Conservation (phyloP, 768 basidiomycete species). For the Sistotremastrum suecicum region DNA sequence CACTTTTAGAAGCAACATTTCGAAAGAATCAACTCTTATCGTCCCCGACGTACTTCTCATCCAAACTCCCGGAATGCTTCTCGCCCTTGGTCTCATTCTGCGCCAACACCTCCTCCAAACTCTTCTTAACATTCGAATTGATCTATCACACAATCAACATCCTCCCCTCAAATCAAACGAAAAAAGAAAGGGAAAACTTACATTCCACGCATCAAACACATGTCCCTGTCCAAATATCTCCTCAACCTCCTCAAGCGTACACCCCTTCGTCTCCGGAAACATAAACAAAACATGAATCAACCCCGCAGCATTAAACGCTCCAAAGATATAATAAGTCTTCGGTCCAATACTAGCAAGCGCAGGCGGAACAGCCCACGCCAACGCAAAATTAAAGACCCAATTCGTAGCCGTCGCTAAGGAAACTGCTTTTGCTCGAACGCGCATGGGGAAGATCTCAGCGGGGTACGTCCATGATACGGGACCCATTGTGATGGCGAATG, state of each 20-base stretch:
- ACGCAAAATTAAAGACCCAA: constrained; percentile 60
- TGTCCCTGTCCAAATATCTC: constrained; percentile 62
- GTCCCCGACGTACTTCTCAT: constrained; percentile 1
- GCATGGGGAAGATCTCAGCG: constrained; percentile 56
- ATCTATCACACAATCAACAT: no score
- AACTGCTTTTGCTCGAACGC: constrained; percentile 50
- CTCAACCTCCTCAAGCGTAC: constrained; percentile 68
- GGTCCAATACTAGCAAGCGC: constrained; percentile 52
- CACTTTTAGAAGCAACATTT: no score
- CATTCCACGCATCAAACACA: constrained; percentile 53
- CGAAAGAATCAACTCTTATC: no score
- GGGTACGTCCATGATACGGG: constrained; percentile 54
- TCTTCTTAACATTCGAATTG: no score
- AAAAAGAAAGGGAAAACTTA: no score
- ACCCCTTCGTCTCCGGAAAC: constrained; percentile 65
- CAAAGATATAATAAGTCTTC: constrained; percentile 71
- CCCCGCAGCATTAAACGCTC: constrained; percentile 60
- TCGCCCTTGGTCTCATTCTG: no score
- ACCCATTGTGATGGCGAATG: constrained; percentile 64
- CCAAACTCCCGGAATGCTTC: background rate
- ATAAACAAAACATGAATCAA: constrained; percentile 64
- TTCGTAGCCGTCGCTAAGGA: constrained; percentile 25
- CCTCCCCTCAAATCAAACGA: no score
- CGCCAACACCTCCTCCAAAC: no score
- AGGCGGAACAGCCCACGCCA: constrained; percentile 66